Evolutionary conservation across 2,329 filamentous ascomycete species (phyloP).

Genomic region (Hypoxylon sp.): DNA sequence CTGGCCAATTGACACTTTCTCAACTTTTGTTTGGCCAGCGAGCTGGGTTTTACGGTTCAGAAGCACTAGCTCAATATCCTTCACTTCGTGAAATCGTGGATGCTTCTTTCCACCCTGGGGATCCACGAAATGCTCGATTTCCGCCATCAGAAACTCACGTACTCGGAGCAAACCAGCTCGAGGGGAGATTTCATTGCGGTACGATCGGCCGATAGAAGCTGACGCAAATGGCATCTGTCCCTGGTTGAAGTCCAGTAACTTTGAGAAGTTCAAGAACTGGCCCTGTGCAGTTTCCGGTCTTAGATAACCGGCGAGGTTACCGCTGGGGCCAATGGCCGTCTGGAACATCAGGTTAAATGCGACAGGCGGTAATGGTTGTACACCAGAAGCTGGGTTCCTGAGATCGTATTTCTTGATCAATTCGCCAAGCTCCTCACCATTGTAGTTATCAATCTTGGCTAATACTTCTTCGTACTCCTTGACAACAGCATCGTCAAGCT

Average conservation of each 20-base stretch:
- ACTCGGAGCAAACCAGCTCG: slow-evolving; percentile 92
- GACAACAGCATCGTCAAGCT: slow-evolving; percentile 87
- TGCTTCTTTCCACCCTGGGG: slow-evolving; percentile 97
- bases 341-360: slow-evolving; percentile 99
- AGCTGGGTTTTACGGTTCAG: slow-evolving; percentile 89
- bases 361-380: slow-evolving; percentile 83
- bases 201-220: slow-evolving; percentile 96
- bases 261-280: slow-evolving; percentile 91
- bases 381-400: slow-evolving; percentile 85
- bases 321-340: slow-evolving; percentile 92
- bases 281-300: slow-evolving; percentile 97
- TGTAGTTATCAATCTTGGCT: slow-evolving; percentile 95
- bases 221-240: slow-evolving; percentile 96
- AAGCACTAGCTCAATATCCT: slow-evolving; percentile 85
- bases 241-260: slow-evolving; percentile 94
- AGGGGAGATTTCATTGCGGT: slow-evolving; percentile 97
- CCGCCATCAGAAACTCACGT: slow-evolving; percentile 97
- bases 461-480: slow-evolving; percentile 93
- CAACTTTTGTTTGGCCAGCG: slow-evolving; percentile 83
- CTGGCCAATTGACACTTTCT: slow-evolving; percentile 83
- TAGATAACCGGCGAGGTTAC: slow-evolving; percentile 87
- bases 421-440: slow-evolving; percentile 85
- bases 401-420: slow-evolving; percentile 94
- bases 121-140: slow-evolving; percentile 99
- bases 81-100: slow-evolving; percentile 86